Conservation (phyloP, 1,284 basidiomycete species). For the Cutaneotrichosporon mucoides region DNA sequence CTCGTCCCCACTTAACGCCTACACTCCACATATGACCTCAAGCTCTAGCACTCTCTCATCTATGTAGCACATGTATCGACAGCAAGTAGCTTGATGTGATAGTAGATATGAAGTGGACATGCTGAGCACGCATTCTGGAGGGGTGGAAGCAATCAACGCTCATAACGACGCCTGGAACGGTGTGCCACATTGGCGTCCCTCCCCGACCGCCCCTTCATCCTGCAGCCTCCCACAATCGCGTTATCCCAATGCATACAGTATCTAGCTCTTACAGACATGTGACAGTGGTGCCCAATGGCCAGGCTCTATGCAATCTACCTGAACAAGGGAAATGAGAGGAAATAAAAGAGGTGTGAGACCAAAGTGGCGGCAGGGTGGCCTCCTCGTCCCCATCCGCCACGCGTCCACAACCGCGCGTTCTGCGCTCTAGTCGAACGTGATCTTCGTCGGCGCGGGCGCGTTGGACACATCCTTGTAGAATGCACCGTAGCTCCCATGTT, state of each 20-base stretch:
- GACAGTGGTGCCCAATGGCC: not conserved
- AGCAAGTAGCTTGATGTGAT: too few relatives aligned
- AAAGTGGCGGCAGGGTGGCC: not conserved
- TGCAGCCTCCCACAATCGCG: not conserved
- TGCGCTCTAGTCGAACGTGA: constrained; percentile 62
- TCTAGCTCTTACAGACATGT: constrained; percentile 1
- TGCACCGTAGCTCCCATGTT: constrained; percentile 54
- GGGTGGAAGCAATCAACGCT: too few relatives aligned
- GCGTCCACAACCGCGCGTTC: not conserved
- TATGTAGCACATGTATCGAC: too few relatives aligned
- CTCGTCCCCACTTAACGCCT: too few relatives aligned
- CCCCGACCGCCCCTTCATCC: not conserved
- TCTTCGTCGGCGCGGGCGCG: constrained; percentile 78
- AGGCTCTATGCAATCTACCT: constrained; percentile 1
- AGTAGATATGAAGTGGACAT: too few relatives aligned
- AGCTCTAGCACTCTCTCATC: too few relatives aligned
- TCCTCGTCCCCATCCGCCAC: not conserved
- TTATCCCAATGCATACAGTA: constrained; percentile 4
- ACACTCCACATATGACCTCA: too few relatives aligned
- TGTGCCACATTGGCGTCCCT: too few relatives aligned
- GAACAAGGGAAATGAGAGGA: not conserved
- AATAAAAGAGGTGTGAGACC: too few relatives aligned
- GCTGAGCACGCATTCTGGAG: too few relatives aligned
- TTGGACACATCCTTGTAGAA: constrained; percentile 75
- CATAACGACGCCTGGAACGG: too few relatives aligned